phyloP scores from a whole-genome alignment of 495 filamentous ascomycete genomes.

The Echria macrotheca region DNA sequence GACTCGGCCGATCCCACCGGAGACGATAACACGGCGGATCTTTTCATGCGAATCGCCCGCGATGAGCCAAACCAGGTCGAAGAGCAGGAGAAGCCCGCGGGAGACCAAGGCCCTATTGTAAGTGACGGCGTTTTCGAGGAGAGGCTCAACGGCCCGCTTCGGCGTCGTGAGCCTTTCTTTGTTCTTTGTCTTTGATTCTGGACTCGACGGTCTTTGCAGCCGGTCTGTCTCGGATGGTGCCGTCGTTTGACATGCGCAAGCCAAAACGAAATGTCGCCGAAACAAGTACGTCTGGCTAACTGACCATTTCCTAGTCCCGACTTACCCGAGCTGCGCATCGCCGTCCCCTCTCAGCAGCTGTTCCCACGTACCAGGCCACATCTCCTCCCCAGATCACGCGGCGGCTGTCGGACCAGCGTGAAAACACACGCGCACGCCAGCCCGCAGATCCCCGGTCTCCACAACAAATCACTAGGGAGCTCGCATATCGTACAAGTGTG shows the following conservation, averaged over 20 bases:
- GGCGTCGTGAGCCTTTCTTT: not conserved
- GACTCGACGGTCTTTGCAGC: not conserved
- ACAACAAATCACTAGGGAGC: slow-evolving; percentile 28
- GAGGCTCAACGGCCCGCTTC: too few species aligned
- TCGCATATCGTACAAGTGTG: slow-evolving; percentile 16
- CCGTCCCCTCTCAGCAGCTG: slow-evolving; percentile 41
- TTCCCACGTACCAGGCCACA: slow-evolving; percentile 32
- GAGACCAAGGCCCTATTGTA: slow-evolving; percentile 37
- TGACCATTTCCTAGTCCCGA: slow-evolving; percentile 30
- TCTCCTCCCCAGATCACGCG: slow-evolving; percentile 34
- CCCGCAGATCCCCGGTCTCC: slow-evolving; percentile 25
- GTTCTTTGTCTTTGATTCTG: not conserved
- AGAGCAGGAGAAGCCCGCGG: slow-evolving; percentile 19
- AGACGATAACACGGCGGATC: slow-evolving; percentile 45
- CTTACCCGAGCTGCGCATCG: slow-evolving; percentile 33
- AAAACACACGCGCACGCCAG: slow-evolving; percentile 30
- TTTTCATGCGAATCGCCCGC: slow-evolving; percentile 49
- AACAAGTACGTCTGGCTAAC: slow-evolving; percentile 13
- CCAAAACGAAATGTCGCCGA: too few species aligned
- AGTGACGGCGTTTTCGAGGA: too few species aligned
- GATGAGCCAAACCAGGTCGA: slow-evolving; percentile 39
- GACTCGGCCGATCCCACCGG: slow-evolving; percentile 37
- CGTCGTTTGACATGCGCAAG: too few species aligned
- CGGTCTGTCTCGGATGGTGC: too few species aligned
- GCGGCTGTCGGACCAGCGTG: slow-evolving; percentile 43